Evolutionary conservation across 1,139 yeast species (phyloP), one percentile per base, ranked within the genome.

Genomic region (Saccharomyces uvarum): DNA sequence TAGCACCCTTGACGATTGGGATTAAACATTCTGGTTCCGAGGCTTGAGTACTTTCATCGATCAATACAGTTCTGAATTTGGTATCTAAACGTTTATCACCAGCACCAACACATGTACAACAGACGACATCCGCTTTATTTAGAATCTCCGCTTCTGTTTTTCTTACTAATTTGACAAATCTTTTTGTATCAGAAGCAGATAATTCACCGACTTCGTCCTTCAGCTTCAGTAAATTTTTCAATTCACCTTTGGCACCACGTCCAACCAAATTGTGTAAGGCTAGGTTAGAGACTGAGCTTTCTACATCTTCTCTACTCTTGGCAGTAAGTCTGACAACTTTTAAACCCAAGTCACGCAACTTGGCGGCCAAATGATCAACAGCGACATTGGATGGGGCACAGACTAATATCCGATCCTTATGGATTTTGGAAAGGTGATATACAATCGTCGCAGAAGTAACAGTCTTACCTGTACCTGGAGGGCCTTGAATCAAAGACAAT

Each of bases 301-400:
- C 93, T n/a, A 83, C 83, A 70, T 86, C 93, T 70, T 90, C 97
- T 58, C 96, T 77, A 48, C 86, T 78, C 63, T 78, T 83, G 1
- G 97, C 96, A 11, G 84, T 78, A 49, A 90, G 64, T 63, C 97
- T 77, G 14, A 88, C 87, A 42, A 89, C 96, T 21, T 81, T 81
- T 53, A 91, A 71, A 0, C 96, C 96, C 38, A 88, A 71, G 9
- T 70, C 67, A 54, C 81, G 79, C 56, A 90, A 75, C 63, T 90
- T 86, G 7, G 78, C 79, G 1, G 97, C 90, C 56, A 91, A 76
- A 73, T 91, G 97, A 70, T 91, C 97, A 47, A 88, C 97, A 0
- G 97, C 97, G 54, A 91, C 93, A 71, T 91, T 91, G 21, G 97
- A 89, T 14, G 97, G 97, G 1, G 97, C 97, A 76, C 97, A 89